Conservation (phyloP, 2,329 filamentous ascomycete genomes). For the Monosporascus sp. region DNA sequence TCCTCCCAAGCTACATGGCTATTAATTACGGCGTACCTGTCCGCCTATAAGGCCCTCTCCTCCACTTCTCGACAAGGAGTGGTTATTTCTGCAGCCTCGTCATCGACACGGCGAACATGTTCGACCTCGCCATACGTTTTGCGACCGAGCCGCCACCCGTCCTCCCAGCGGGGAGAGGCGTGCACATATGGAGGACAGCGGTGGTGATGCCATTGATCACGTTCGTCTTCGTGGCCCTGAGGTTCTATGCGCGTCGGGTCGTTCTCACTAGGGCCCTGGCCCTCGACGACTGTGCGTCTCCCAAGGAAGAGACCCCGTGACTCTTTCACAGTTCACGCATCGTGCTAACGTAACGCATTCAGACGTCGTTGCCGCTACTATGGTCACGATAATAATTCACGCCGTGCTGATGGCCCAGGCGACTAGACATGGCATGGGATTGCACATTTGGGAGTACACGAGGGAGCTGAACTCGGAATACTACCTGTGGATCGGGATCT, state of each 20-base stretch:
- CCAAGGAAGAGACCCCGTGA: neutral
- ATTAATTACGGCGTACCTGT: no score
- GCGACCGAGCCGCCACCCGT: slow-evolving; percentile 5
- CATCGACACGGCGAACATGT: no score
- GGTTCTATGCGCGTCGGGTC: slow-evolving; percentile 16
- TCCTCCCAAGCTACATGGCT: no score
- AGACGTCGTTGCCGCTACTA: slow-evolving; percentile 23
- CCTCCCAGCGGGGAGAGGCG: slow-evolving; percentile 14
- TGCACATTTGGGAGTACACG: slow-evolving; percentile 27
- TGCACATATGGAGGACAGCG: slow-evolving; percentile 14
- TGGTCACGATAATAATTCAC: slow-evolving; percentile 20
- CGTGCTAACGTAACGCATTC: slow-evolving; percentile 5
- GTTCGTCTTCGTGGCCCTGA: slow-evolving; percentile 11
- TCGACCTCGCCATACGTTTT: no score
- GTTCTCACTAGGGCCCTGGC: slow-evolving; percentile 9
- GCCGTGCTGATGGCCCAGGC: slow-evolving; percentile 22
- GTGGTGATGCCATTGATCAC: slow-evolving; percentile 15
- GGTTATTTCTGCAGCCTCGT: no score
- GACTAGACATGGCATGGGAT: slow-evolving; percentile 25
- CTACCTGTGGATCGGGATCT: slow-evolving; percentile 26
- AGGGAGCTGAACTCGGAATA: slow-evolving; percentile 23
- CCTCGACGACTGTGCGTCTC: slow-evolving; percentile 22
- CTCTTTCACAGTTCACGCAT: neutral
- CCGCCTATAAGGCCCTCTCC: no score
- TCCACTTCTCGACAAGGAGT: no score